Percentiles rank a stretch among this genome's conserved stretches.
These are phyloP conservation scores for Nitzschia sp. DNA, from an alignment of 108 stramenopile species.

Conservation along the genomic window DNA sequence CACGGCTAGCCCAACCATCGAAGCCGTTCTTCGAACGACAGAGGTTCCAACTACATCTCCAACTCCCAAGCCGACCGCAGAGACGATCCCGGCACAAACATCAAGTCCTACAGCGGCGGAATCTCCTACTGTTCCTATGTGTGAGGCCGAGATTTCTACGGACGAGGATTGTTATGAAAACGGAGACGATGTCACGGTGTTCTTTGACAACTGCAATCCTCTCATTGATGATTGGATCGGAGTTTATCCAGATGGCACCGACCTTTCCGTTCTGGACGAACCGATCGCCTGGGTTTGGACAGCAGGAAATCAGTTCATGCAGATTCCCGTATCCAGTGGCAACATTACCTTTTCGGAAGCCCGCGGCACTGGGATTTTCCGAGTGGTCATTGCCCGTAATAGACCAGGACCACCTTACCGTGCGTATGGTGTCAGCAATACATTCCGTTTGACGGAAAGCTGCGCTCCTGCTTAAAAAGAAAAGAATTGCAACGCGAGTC, in stretches of 20 bases:
- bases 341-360: background rate
- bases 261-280: background rate
- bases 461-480: no score
- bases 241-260: constrained; percentile 12
- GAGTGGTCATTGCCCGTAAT: background rate
- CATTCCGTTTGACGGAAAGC: background rate
- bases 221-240: constrained; percentile 35
- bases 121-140: background rate
- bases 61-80: background rate
- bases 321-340: background rate
- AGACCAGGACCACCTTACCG: background rate
- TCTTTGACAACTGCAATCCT: constrained; percentile 27
- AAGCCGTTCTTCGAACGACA: background rate
- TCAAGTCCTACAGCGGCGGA: background rate
- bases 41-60: background rate
- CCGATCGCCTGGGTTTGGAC: constrained; percentile 24
- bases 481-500: no score
- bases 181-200: constrained; percentile 18
- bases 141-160: constrained; percentile 4
- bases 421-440: background rate
- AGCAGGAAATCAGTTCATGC: constrained; percentile 12
- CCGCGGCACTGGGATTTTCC: constrained; percentile 2
- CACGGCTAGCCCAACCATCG: background rate
- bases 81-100: background rate
- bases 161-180: constrained; percentile 20